Conservation (phyloP, 2,329 filamentous ascomycete species). For the Fusarium xylarioides region DNA sequence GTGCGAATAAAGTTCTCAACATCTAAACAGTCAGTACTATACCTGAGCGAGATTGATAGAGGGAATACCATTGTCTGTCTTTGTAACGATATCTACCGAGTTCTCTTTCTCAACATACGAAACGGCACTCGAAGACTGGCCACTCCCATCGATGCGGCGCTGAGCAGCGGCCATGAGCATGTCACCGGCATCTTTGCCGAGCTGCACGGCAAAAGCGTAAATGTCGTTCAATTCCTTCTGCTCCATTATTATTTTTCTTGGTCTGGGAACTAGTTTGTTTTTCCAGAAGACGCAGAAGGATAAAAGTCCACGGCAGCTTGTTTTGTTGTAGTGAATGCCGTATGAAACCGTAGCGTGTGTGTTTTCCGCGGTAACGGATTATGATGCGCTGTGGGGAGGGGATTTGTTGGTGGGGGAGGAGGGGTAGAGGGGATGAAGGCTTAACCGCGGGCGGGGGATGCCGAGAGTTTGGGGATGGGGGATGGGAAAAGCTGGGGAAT, state of each 20-base stretch:
- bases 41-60: too few species aligned
- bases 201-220: conserved; percentile 74
- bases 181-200: conserved; percentile 75
- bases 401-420: background rate
- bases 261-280: conserved; percentile 1
- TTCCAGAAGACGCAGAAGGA: conserved; percentile 2
- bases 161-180: conserved; percentile 70
- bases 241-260: conserved; percentile 37
- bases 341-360: conserved; percentile 18
- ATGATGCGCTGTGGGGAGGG: conserved; percentile 32
- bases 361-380: conserved; percentile 28
- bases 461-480: conserved; percentile 13
- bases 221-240: conserved; percentile 68
- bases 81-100: conserved; percentile 79
- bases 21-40: conserved; percentile 55
- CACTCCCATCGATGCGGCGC: conserved; percentile 39
- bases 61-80: conserved; percentile 73
- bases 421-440: too few species aligned
- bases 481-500: background rate
- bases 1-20: conserved; percentile 75
- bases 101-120: conserved; percentile 71
- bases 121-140: conserved; percentile 26
- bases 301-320: background rate
- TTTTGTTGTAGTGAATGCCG: conserved; percentile 32
- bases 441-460: conserved; percentile 33